phyloP scores from a whole-genome alignment of 345 rosid genomes.

The Acer yangbiense region DNA sequence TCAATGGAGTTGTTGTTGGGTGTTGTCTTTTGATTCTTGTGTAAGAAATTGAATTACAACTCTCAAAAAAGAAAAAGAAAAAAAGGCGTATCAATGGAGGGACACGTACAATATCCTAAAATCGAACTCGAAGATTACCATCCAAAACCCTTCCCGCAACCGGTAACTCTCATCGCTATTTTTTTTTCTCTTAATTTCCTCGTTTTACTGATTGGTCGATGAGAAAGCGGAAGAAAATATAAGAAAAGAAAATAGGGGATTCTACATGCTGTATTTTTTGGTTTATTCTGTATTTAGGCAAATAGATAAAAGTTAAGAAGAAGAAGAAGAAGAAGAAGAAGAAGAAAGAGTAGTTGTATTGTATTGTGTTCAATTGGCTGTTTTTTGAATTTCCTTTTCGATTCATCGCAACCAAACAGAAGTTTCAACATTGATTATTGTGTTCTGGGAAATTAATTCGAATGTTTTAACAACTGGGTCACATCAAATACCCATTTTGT shows the following conservation, averaged over 20 bases:
- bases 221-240: conserved; percentile 10
- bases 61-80: background rate
- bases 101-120: conserved; percentile 23
- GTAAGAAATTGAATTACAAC: background rate
- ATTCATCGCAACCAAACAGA: background rate
- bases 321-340: too few relatives aligned
- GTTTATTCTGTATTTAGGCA: background rate
- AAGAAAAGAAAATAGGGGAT: background rate
- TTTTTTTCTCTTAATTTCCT: background rate
- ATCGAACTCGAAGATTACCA: conserved; percentile 22
- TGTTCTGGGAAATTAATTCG: background rate
- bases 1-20: too few relatives aligned
- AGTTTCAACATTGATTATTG: background rate
- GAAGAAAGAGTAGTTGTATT: background rate
- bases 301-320: too few relatives aligned
- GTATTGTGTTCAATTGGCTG: background rate
- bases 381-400: background rate
- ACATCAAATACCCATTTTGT: background rate
- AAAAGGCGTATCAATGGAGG: conserved; percentile 21
- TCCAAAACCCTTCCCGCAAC: conserved; percentile 9
- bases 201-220: conserved; percentile 10
- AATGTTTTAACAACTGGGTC: background rate
- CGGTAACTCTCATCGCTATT: conserved; percentile 1
- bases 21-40: too few relatives aligned
- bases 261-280: background rate